A percentile compares a stretch with the other conserved stretches of the same genome.
These are phyloP conservation scores for Mollisia scopiformis DNA, from an alignment of 2,329 filamentous ascomycete genomes.

Conservation along the genomic window DNA sequence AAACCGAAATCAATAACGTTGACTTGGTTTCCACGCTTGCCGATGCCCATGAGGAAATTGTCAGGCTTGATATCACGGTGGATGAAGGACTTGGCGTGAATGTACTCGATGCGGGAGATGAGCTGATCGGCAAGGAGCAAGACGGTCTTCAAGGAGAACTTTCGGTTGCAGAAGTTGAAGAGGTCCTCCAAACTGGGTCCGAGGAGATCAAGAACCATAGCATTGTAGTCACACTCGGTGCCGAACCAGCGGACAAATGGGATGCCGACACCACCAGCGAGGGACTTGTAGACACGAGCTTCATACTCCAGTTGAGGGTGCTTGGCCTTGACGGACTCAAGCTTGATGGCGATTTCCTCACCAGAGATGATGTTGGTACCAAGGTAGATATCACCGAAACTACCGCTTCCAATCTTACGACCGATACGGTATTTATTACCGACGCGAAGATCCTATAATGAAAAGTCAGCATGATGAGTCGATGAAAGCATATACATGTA, in stretches of 20 bases:
- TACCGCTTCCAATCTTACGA: constrained; percentile 97
- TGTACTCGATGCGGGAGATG: constrained; percentile 99
- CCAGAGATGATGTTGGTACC: constrained; percentile 99
- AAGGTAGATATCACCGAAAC: constrained; percentile 98
- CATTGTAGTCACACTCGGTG: constrained; percentile 99
- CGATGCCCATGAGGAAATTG: constrained; percentile 99
- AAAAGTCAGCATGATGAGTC: constrained; percentile 26
- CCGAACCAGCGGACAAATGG: constrained; percentile 99
- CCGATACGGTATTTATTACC: constrained; percentile 99
- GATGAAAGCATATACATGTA: background rate
- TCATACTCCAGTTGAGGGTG: constrained; percentile 99
- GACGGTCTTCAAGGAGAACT: constrained; percentile 98
- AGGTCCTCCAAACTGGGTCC: constrained; percentile 95
- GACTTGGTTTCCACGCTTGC: constrained; percentile 98
- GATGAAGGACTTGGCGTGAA: constrained; percentile 99
- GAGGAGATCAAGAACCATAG: constrained; percentile 97
- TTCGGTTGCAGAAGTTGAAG: constrained; percentile 99
- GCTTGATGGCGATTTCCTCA: constrained; percentile 99
- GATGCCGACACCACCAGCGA: constrained; percentile 96
- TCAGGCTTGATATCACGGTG: constrained; percentile 99
- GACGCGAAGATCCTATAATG: constrained; percentile 88
- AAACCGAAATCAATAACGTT: constrained; percentile 99
- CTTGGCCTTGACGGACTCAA: constrained; percentile 99
- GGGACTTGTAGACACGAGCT: constrained; percentile 86
- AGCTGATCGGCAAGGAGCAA: constrained; percentile 95